A percentile compares a stretch with the other conserved stretches of the same genome.
These are phyloP conservation scores for Ascochyta lentis DNA, from an alignment of 2,329 filamentous ascomycete genomes.

Conservation along the genomic window DNA sequence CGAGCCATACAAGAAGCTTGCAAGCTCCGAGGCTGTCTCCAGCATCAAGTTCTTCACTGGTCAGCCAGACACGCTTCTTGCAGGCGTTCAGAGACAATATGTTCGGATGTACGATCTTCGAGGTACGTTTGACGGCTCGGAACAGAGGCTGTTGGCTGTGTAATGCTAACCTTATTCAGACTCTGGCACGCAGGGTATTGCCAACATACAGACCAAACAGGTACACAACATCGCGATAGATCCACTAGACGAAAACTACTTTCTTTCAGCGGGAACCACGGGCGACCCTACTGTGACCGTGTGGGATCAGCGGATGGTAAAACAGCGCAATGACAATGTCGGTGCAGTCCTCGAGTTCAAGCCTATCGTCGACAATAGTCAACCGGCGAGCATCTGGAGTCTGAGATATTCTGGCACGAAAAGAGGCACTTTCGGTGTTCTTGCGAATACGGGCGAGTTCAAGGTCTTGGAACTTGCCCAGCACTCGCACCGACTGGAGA, in stretches of 20 bases:
- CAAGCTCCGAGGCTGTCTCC: slow-evolving; percentile 72
- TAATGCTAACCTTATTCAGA: slow-evolving; percentile 37
- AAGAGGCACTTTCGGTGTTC: slow-evolving; percentile 63
- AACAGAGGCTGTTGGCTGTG: not conserved
- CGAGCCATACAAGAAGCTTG: slow-evolving; percentile 63
- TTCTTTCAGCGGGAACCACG: slow-evolving; percentile 75
- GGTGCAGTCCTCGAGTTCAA: slow-evolving; percentile 64
- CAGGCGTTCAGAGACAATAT: slow-evolving; percentile 76
- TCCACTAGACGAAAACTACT: slow-evolving; percentile 81
- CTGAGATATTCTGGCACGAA: slow-evolving; percentile 66
- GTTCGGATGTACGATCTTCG: slow-evolving; percentile 80
- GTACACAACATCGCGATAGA: slow-evolving; percentile 77
- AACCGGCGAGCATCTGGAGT: slow-evolving; percentile 65
- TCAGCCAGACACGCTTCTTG: slow-evolving; percentile 75
- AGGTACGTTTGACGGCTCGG: slow-evolving; percentile 57
- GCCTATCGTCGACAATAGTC: slow-evolving; percentile 58
- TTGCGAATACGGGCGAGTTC: slow-evolving; percentile 66
- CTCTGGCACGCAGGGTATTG: slow-evolving; percentile 53
- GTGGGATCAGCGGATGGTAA: slow-evolving; percentile 72
- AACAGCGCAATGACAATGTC: slow-evolving; percentile 50
- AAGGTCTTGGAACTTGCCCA: slow-evolving; percentile 63
- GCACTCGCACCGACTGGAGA: slow-evolving; percentile 49
- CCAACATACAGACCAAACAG: slow-evolving; percentile 62
- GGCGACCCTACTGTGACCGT: slow-evolving; percentile 77
- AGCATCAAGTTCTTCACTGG: slow-evolving; percentile 83